phyloP scores from a whole-genome alignment of 2,329 filamentous ascomycete genomes.

The Juglanconis oblonga region DNA sequence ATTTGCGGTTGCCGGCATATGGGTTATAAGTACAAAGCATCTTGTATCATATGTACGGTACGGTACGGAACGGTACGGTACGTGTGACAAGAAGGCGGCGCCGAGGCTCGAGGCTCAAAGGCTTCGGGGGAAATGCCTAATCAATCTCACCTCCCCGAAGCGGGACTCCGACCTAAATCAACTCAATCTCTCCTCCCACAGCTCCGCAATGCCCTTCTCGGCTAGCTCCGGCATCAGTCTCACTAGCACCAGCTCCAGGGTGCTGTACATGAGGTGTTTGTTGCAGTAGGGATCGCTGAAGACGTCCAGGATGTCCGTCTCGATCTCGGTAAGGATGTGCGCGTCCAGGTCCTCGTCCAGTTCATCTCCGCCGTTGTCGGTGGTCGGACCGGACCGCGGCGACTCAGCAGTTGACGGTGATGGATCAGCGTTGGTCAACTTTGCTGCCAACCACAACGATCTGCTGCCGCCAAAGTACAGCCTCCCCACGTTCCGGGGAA shows the following conservation, averaged over 20 bases:
- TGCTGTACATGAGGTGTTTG: slow-evolving; percentile 80
- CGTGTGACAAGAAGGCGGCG: neutral
- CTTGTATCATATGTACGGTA: neutral
- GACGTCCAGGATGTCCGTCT: slow-evolving; percentile 64
- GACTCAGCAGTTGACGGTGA: neutral
- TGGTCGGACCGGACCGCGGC: slow-evolving; percentile 22
- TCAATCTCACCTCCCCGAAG: neutral
- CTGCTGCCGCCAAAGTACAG: slow-evolving; percentile 48
- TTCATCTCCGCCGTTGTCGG: slow-evolving; percentile 21
- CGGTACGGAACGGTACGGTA: neutral
- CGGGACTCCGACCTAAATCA: slow-evolving; percentile 14
- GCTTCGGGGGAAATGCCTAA: neutral
- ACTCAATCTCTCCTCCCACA: slow-evolving; percentile 69
- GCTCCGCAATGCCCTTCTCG: slow-evolving; percentile 66
- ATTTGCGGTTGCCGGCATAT: neutral
- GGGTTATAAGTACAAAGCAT: neutral
- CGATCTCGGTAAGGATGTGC: slow-evolving; percentile 56
- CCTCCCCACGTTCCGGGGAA: slow-evolving; percentile 45
- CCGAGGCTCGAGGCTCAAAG: neutral
- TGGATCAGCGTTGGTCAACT: neutral
- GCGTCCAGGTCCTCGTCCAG: slow-evolving; percentile 33
- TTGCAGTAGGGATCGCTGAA: slow-evolving; percentile 86
- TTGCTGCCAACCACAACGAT: slow-evolving; percentile 20
- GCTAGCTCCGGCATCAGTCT: slow-evolving; percentile 80
- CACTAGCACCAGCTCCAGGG: slow-evolving; percentile 79